phyloP scores from a whole-genome alignment of 1,139 yeast species.

The Taiozyma sp. region DNA sequence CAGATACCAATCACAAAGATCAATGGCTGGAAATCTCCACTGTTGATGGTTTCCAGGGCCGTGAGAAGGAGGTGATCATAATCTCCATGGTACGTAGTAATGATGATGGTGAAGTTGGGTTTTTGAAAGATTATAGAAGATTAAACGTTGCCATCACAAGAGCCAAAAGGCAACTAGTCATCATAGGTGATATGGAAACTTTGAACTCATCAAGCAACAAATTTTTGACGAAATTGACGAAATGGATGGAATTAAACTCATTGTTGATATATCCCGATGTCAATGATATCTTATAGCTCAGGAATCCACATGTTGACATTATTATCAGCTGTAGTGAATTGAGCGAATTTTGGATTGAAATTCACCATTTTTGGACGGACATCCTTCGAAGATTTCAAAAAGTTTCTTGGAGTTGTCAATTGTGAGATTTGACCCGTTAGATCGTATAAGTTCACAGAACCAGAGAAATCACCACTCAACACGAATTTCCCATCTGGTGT shows the following conservation, averaged over 20 bases:
- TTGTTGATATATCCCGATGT: conserved; percentile 18
- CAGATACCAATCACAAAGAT: conserved; percentile 33
- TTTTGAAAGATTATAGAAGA: conserved; percentile 63
- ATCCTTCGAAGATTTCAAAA: conserved; percentile 23
- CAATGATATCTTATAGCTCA: conserved; percentile 9
- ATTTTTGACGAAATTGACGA: conserved; percentile 5
- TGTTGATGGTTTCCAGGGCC: conserved; percentile 90
- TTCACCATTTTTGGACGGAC: conserved; percentile 54
- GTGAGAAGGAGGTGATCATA: conserved; percentile 82
- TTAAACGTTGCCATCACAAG: conserved; percentile 91
- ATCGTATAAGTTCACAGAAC: conserved; percentile 61
- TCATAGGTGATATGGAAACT: conserved; percentile 80
- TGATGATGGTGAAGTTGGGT: conserved; percentile 61
- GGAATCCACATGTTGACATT: conserved; percentile 22
- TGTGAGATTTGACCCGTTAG: conserved; percentile 2
- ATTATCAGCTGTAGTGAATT: conserved; percentile 75
- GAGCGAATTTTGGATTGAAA: conserved; percentile 73
- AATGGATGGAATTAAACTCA: neutral
- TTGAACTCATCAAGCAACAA: conserved; percentile 24
- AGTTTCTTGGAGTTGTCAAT: conserved; percentile 24
- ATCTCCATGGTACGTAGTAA: conserved; percentile 81
- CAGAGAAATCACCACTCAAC: conserved; percentile 54
- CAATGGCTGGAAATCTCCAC: conserved; percentile 57
- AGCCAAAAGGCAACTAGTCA: conserved; percentile 78
- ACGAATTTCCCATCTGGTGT: conserved; percentile 80